Base-by-base conservation (phyloP, 495 filamentous ascomycete species). In the Chaetomium cochliodes region DNA sequence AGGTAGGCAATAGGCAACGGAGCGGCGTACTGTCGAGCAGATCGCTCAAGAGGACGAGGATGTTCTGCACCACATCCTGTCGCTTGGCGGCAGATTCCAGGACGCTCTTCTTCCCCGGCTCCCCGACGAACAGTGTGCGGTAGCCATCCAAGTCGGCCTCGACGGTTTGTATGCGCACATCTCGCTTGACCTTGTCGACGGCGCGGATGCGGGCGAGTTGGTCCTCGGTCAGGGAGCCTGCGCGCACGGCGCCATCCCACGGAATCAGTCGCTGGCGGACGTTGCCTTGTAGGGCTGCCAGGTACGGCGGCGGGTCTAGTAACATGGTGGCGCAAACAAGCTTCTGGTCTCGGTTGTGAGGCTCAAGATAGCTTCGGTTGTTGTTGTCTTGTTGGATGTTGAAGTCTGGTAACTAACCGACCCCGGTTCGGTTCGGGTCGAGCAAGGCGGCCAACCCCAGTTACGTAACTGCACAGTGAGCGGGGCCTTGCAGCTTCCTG, bases 171-270 rank as follows among this genome's bases (percentile, higher is more conserved):
- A 86, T 86, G 72, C 93, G 86, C 66, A 73, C 74, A 74, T 94
- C 91, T 72, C 90, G 92, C 69, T 92, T 89, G 67, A 94, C 92
- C 79, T 97, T 98, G 76, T 98, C 96, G 69, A 97, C 91, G 56
- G 94, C 91, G 78, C 94, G 93, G 80, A 99, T 98, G 82, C 91
- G 93, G 81, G 90, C 92, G 70, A 97, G 84, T 73, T 99, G 92
- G 60, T 90, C 87, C 67, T 97, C 94, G 57, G 92, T 96, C 78
- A 99, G 91, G 72, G 91, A 93, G 69, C 91, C 90, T 71, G 91
- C 91, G 75, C 94, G 89, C 68, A 96, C 92, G 70, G 96, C 93
- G 66, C 94, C 94, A 76, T 98, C 96, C 94, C 94, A 99, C 52
- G 93, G 92, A 74, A 99, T 96, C 69, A 93, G 93, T 60, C 94